Percentiles rank a stretch among this genome's conserved stretches.
These are phyloP conservation scores for Hibiscus mutabilis DNA, from an alignment of 345 rosid species.

Conservation along the genomic window DNA sequence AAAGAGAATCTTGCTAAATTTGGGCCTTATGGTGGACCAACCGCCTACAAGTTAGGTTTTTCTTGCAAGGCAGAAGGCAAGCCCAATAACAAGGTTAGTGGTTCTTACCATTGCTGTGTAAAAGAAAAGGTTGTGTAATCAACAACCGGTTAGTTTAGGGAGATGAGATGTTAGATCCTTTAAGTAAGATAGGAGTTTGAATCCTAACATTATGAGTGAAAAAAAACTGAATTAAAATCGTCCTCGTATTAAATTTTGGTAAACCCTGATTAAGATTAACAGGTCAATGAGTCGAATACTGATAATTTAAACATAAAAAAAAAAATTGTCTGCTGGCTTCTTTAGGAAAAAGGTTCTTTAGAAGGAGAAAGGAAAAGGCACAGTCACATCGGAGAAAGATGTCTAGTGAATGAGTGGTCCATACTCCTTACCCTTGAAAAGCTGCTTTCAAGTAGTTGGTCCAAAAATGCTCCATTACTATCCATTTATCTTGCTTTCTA, in stretches of 20 bases:
- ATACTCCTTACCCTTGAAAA: background rate
- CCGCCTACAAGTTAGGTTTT: background rate
- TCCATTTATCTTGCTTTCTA: background rate
- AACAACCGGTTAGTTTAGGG: too few relatives aligned
- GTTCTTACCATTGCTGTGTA: background rate
- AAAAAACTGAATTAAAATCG: too few relatives aligned
- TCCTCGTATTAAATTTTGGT: too few relatives aligned
- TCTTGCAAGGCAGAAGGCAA: background rate
- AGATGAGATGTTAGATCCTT: too few relatives aligned
- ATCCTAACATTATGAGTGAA: too few relatives aligned
- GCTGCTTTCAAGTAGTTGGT: background rate
- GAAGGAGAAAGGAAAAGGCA: background rate
- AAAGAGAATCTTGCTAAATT: background rate
- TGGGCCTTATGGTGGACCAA: constrained; percentile 17
- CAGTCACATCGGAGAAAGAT: background rate
- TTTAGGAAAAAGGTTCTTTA: constrained; percentile 13
- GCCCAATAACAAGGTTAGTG: constrained; percentile 4
- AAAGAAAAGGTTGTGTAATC: background rate
- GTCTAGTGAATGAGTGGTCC: constrained; percentile 10
- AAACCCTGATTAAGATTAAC: too few relatives aligned
- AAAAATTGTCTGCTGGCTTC: background rate
- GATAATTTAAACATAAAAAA: too few relatives aligned
- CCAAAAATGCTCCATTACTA: background rate
- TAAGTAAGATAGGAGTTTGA: too few relatives aligned
- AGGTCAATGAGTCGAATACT: too few relatives aligned